A percentile compares a stretch with the other conserved stretches of the same genome.
These are phyloP conservation scores for Chrysosporium queenslandicum DNA, from an alignment of 2,329 filamentous ascomycete species.

Conservation along the genomic window DNA sequence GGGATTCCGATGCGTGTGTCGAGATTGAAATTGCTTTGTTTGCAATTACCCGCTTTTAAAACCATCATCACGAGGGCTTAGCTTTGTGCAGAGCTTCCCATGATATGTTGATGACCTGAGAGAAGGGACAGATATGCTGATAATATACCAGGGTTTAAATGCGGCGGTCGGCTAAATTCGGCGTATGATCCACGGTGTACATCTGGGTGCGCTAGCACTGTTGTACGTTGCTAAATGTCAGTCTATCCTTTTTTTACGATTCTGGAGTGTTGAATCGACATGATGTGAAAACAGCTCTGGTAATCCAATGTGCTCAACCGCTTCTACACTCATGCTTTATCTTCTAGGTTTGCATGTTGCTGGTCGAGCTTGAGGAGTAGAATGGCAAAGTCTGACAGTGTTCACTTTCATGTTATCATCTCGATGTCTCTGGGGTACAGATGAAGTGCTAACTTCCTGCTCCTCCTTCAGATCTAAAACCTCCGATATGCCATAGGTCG, in stretches of 20 bases:
- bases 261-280: conserved; percentile 7
- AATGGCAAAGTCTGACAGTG: conserved; percentile 36
- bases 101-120: conserved; percentile 41
- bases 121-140: conserved; percentile 31
- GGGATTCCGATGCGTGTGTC: conserved; percentile 62
- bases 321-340: conserved; percentile 20
- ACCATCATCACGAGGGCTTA: conserved; percentile 62
- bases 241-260: neutral
- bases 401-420: neutral
- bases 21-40: conserved; percentile 46
- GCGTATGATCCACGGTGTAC: too few relatives aligned
- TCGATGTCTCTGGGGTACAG: neutral
- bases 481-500: neutral
- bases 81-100: conserved; percentile 25
- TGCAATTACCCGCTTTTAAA: conserved; percentile 58
- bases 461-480: neutral
- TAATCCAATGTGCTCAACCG: conserved; percentile 39
- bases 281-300: conserved; percentile 37
- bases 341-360: conserved; percentile 20
- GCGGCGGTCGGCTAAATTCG: too few relatives aligned
- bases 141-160: too few relatives aligned
- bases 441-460: neutral
- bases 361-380: conserved; percentile 37
- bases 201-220: too few relatives aligned
- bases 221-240: neutral